Percentiles rank a stretch among this genome's conserved stretches.
These are phyloP conservation scores for Elsinoe perseae DNA, from an alignment of 2,329 filamentous ascomycete species.

Conservation along the genomic window DNA sequence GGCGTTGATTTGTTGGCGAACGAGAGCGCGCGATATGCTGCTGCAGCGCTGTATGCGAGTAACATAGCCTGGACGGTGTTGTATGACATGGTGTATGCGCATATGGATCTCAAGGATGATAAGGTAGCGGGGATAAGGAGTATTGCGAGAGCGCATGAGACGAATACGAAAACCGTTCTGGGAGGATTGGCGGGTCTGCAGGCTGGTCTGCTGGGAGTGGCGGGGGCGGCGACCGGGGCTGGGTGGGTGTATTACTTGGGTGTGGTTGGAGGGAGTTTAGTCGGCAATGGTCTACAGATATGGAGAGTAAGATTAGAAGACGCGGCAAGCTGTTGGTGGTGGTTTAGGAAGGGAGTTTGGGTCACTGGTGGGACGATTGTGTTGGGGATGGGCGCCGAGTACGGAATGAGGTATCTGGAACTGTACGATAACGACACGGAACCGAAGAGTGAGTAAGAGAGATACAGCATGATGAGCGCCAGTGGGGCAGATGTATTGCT, in stretches of 20 bases:
- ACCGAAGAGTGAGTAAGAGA: neutral
- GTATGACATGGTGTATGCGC: constrained; percentile 90
- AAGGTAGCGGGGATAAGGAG: constrained; percentile 81
- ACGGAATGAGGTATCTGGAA: constrained; percentile 28
- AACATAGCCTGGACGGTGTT: constrained; percentile 81
- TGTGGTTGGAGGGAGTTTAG: constrained; percentile 49
- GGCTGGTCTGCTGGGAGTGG: constrained; percentile 59
- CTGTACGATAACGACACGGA: constrained; percentile 15
- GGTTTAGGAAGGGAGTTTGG: constrained; percentile 56
- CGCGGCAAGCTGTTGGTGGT: constrained; percentile 55
- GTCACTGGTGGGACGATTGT: constrained; percentile 54
- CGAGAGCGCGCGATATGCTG: constrained; percentile 54
- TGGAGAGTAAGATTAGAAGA: constrained; percentile 50
- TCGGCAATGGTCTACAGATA: constrained; percentile 52
- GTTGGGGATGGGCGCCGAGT: constrained; percentile 49
- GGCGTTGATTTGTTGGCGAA: constrained; percentile 66
- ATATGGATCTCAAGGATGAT: constrained; percentile 85
- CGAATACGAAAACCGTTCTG: constrained; percentile 68
- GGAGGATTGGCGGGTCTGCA: constrained; percentile 62
- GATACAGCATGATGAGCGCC: neutral
- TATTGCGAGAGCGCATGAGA: constrained; percentile 72
- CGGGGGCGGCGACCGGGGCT: constrained; percentile 55
- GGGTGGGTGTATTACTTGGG: constrained; percentile 53
- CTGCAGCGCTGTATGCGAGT: constrained; percentile 63
- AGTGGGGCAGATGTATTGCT: neutral